These are phyloP conservation scores for Chalaropsis ovoidea DNA, from an alignment of 2,329 filamentous ascomycete genomes.

Conservation along the genomic window DNA sequence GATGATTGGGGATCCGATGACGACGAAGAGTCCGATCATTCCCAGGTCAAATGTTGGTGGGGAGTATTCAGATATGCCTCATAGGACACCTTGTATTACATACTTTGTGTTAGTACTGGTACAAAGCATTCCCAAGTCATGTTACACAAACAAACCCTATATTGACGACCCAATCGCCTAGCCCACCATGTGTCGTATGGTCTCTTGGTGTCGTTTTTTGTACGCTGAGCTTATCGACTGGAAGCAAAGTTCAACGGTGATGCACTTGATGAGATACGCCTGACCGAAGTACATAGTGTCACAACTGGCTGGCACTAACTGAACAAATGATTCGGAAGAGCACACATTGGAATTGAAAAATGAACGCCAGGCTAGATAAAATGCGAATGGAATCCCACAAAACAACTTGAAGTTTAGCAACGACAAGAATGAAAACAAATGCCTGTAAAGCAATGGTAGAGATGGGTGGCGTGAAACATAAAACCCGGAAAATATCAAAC, in stretches of 20 bases:
- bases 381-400: not conserved
- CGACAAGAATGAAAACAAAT: not conserved
- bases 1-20: constrained; percentile 61
- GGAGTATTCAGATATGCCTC: constrained; percentile 42
- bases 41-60: constrained; percentile 57
- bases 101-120: too few relatives aligned
- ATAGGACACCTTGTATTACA: too few relatives aligned
- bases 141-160: not conserved
- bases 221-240: too few relatives aligned
- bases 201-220: not conserved
- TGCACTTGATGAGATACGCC: too few relatives aligned
- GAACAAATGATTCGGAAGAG: not conserved
- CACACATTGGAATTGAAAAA: not conserved
- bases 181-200: not conserved
- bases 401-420: not conserved
- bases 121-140: too few relatives aligned
- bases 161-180: not conserved
- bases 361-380: constrained; percentile 13
- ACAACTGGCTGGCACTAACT: too few relatives aligned
- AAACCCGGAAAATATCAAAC: not conserved
- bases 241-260: too few relatives aligned
- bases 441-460: too few relatives aligned
- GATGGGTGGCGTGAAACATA: too few relatives aligned
- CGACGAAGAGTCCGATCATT: constrained; percentile 28
- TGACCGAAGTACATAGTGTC: too few relatives aligned